phyloP scores from a whole-genome alignment of 371 early-diverging fungal genomes.

The Rhizopus sp. region DNA sequence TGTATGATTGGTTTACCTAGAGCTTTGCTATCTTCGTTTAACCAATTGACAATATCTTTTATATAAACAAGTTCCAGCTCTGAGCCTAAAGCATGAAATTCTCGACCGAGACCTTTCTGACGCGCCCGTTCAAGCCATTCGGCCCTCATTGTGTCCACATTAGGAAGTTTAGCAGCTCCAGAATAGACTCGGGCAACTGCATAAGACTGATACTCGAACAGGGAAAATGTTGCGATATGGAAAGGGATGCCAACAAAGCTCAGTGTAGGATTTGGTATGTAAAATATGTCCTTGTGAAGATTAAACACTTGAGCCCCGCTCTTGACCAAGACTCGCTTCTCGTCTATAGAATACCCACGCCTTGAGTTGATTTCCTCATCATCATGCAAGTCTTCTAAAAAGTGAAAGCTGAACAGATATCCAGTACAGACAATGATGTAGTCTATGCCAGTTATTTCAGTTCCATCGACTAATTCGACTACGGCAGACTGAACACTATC shows the following conservation, averaged over 20 bases:
- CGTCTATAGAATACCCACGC: constrained; percentile 8
- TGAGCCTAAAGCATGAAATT: constrained; percentile 30
- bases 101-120: constrained; percentile 24
- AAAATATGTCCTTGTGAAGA: constrained; percentile 52
- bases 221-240: constrained; percentile 56
- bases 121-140: constrained; percentile 19
- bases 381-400: constrained; percentile 28
- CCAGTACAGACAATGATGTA: constrained; percentile 63
- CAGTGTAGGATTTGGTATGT: constrained; percentile 55
- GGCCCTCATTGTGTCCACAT: constrained; percentile 26
- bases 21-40: constrained; percentile 19
- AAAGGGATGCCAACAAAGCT: constrained; percentile 60
- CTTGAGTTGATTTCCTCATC: constrained; percentile 9
- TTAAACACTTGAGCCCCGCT: constrained; percentile 47
- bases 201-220: constrained; percentile 54
- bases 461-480: constrained; percentile 46
- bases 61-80: constrained; percentile 29
- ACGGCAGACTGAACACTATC: constrained; percentile 10
- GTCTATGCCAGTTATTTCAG: constrained; percentile 37
- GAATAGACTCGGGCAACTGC: constrained; percentile 46
- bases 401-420: constrained; percentile 60
- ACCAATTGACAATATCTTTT: constrained; percentile 24
- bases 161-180: constrained; percentile 34
- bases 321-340: constrained; percentile 26
- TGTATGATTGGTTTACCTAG: constrained; percentile 11